A percentile compares a stretch with the other conserved stretches of the same genome.
Evolutionary conservation across 352 stramenopile genomes (phyloP).

Genomic region (Phytopythium montanum): DNA sequence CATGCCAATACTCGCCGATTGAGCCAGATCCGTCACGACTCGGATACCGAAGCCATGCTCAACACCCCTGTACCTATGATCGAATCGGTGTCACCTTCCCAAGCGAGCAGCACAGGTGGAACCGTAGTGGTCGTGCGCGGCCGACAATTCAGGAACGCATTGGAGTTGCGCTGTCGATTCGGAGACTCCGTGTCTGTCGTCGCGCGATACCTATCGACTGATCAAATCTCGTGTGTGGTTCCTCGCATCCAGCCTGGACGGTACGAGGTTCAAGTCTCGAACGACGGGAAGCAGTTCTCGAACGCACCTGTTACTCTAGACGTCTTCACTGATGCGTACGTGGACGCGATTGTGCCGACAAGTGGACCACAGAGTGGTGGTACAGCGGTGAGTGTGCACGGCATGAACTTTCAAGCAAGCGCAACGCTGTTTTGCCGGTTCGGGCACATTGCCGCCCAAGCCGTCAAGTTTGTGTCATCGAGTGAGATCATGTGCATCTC

Average conservation of each 20-base stretch:
- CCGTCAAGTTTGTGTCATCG: slow-evolving; percentile 65
- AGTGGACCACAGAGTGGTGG: slow-evolving; percentile 72
- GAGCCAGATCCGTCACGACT: not conserved
- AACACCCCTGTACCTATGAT: slow-evolving; percentile 12
- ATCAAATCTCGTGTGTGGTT: slow-evolving; percentile 53
- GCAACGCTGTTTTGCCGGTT: slow-evolving; percentile 73
- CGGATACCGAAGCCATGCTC: not conserved
- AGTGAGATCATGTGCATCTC: slow-evolving; percentile 68
- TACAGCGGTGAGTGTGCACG: slow-evolving; percentile 82
- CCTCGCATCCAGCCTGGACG: slow-evolving; percentile 46
- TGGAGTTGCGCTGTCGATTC: slow-evolving; percentile 84
- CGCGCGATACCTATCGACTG: slow-evolving; percentile 45
- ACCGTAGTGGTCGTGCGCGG: slow-evolving; percentile 74
- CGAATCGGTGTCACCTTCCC: slow-evolving; percentile 8
- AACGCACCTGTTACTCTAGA: slow-evolving; percentile 52
- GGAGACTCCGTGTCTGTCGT: slow-evolving; percentile 37
- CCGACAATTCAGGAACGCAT: slow-evolving; percentile 67
- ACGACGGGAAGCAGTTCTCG: slow-evolving; percentile 61
- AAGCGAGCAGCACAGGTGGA: slow-evolving; percentile 29
- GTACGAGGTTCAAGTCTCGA: slow-evolving; percentile 80
- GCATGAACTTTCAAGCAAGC: slow-evolving; percentile 72
- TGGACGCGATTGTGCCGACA: slow-evolving; percentile 62
- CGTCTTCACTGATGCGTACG: slow-evolving; percentile 72
- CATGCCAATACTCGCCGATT: not conserved
- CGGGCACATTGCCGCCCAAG: slow-evolving; percentile 41